Conservation (phyloP, 1,139 yeast genomes). For the Blastobotrys illinoisensis region DNA sequence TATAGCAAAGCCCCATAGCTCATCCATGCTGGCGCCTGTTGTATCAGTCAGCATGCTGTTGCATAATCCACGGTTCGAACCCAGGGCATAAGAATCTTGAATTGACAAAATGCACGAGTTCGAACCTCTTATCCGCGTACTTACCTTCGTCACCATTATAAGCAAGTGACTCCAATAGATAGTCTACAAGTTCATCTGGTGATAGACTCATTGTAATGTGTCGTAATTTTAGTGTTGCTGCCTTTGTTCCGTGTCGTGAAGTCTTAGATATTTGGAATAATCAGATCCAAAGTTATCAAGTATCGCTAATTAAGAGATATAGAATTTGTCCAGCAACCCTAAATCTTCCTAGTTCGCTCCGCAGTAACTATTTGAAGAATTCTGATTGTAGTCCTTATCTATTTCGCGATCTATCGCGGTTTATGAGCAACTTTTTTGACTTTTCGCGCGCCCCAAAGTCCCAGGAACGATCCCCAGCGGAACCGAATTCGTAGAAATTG, state of each 20-base stretch:
- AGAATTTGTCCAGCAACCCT: too few species aligned
- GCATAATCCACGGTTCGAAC: not conserved
- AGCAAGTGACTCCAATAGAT: constrained; percentile 29
- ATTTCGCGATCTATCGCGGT: too few species aligned
- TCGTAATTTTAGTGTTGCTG: not conserved
- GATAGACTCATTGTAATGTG: constrained; percentile 13
- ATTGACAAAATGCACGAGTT: not conserved
- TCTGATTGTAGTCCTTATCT: too few species aligned
- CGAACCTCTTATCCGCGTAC: constrained; percentile 10
- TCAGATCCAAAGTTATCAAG: too few species aligned
- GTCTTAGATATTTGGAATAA: too few species aligned
- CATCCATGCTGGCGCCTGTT: constrained; percentile 27
- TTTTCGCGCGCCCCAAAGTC: not conserved
- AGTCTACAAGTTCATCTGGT: constrained; percentile 30
- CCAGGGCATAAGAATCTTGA: not conserved
- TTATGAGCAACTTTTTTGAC: not conserved
- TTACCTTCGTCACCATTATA: constrained; percentile 32
- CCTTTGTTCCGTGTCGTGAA: too few species aligned
- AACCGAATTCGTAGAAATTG: too few species aligned
- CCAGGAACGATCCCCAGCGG: not conserved
- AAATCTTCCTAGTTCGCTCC: too few species aligned
- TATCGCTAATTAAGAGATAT: too few species aligned
- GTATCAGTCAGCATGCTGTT: not conserved
- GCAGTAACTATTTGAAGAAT: too few species aligned
- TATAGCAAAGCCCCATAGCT: constrained; percentile 26